phyloP scores from a whole-genome alignment of 768 basidiomycete genomes.

The Neoboletus subvelutipes region DNA sequence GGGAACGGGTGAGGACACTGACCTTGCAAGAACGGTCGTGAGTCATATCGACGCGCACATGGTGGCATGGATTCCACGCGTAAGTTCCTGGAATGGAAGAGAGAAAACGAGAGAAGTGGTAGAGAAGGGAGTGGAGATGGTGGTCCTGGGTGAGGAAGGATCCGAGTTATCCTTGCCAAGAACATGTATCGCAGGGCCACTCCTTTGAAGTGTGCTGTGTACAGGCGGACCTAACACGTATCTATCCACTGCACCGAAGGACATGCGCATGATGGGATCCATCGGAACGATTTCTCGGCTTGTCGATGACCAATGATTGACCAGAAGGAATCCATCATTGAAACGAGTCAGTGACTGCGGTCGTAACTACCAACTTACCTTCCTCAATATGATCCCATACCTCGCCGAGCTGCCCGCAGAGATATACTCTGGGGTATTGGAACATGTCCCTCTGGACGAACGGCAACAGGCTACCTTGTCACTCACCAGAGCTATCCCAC shows the following conservation, averaged over 20 bases:
- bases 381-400: constrained; percentile 15
- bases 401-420: constrained; percentile 57
- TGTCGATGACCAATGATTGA: not conserved
- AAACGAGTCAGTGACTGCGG: not conserved
- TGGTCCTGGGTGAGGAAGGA: constrained; percentile 37
- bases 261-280: not conserved
- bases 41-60: constrained; percentile 57
- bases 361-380: not conserved
- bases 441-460: constrained; percentile 44
- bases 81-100: constrained; percentile 46
- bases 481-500: constrained; percentile 63
- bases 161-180: constrained; percentile 24
- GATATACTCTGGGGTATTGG: constrained; percentile 60
- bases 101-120: constrained; percentile 50
- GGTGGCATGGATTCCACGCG: constrained; percentile 48
- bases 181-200: constrained; percentile 30
- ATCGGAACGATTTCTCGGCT: not conserved
- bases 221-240: not conserved
- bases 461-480: constrained; percentile 56
- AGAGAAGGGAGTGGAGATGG: constrained; percentile 45
- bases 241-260: not conserved
- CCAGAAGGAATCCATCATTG: not conserved
- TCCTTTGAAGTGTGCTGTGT: constrained; percentile 10
- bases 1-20: constrained; percentile 18
- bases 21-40: constrained; percentile 37